A percentile compares a stretch with the other conserved stretches of the same genome.
Conservation (phyloP, 2,329 filamentous ascomycete genomes). For the Penicillium sp. region DNA sequence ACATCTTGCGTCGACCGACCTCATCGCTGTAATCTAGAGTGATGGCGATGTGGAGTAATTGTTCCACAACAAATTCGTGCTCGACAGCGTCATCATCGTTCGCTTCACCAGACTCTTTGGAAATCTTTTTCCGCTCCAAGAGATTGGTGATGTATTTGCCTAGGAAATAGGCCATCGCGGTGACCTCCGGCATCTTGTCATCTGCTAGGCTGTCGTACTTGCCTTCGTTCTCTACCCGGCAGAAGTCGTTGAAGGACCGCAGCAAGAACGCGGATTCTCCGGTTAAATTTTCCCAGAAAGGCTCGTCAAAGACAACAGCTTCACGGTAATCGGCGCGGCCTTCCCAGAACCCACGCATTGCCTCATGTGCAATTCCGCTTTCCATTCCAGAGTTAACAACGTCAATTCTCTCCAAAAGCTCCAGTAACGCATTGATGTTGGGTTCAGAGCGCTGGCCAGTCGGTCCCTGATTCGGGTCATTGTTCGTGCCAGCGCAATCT, state of each 20-base stretch:
- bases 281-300: conserved; percentile 43
- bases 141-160: conserved; percentile 63
- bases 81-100: conserved; percentile 75
- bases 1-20: conserved; percentile 91
- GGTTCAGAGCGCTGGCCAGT: conserved; percentile 48
- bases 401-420: conserved; percentile 88
- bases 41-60: conserved; percentile 81
- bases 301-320: conserved; percentile 38
- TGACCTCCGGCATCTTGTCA: conserved; percentile 91
- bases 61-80: conserved; percentile 90
- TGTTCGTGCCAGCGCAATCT: conserved; percentile 67
- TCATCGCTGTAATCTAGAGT: conserved; percentile 97
- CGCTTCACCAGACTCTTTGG: conserved; percentile 50
- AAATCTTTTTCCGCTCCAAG: conserved; percentile 33
- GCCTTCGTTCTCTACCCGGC: conserved; percentile 62
- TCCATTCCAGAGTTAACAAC: conserved; percentile 83
- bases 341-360: conserved; percentile 95
- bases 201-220: conserved; percentile 70
- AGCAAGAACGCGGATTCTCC: conserved; percentile 84
- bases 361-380: conserved; percentile 80
- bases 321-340: conserved; percentile 58
- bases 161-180: conserved; percentile 76
- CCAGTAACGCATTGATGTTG: conserved; percentile 72
- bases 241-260: conserved; percentile 90
- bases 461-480: conserved; percentile 49